Base-by-base conservation (phyloP, 1,284 basidiomycete genomes). In the Pascua sp. region DNA sequence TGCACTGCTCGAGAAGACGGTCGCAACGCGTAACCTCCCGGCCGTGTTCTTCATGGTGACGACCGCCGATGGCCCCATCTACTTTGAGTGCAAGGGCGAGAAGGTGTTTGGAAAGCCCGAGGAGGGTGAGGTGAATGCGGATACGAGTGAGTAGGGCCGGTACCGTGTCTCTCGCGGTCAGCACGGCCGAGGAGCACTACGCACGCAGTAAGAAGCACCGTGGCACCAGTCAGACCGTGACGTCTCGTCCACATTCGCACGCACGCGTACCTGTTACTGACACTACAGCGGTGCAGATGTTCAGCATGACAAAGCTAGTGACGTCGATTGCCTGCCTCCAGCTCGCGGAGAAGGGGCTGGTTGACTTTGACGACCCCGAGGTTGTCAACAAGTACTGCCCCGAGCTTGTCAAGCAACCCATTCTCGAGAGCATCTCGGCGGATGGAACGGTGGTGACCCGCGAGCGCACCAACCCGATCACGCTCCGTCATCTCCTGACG, bases 281-380 rank as follows among this genome's bases (percentile, higher is more conserved):
- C 16, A 48, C 42, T 7, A 5, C 54, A 73, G 71, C 57, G 1
- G 55, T 69, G 8, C 67, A 72, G 56, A 52, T 71, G 13, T 73
- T 70, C 57, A 71, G 68, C 7, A 65, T 64, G 61, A 68, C 69
- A 38, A 75, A 73, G 61, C 59, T 73, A 9, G 61, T 73, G 32
- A 57, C 56, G 1, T 56, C 61, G n/a, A 32, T 62, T 41, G 54
- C 61, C 8, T 50, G 47, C 16, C 38, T 62, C 12, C 61, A 59
- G 51, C 61, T 62, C 13, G 43, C 43, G 32, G 61, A 62, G 46
- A 49, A 51, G 43, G 61, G 61, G 7, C 24, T 48, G 15, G 11
- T 59, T 36, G 38, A 49, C n/a, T 46, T 70, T 24, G 70, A 74
- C 55, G 62, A 63, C 49, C 47, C 57, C 1, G 50, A 17, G 8